Conservation (phyloP, 129 eudicot genomes). For the Chrysanthemum makinoi region DNA sequence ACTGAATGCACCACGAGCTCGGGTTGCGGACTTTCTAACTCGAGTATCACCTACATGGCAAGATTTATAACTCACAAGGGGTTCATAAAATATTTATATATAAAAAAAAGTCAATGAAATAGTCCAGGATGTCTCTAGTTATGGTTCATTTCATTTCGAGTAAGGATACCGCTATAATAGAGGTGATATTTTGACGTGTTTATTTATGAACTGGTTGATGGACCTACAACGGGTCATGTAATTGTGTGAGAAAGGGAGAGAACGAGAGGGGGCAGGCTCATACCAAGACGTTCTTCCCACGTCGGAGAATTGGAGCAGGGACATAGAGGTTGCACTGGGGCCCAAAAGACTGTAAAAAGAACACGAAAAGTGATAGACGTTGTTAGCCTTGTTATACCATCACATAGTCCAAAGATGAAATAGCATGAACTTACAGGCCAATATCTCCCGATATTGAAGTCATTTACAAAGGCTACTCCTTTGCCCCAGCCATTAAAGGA, state of each 20-base stretch:
- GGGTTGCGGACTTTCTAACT: constrained; percentile 63
- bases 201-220: background rate
- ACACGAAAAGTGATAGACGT: background rate
- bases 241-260: too few species aligned
- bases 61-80: too few species aligned
- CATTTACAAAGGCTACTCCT: constrained; percentile 86
- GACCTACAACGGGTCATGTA: background rate
- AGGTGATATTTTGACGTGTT: background rate
- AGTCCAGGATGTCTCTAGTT: background rate
- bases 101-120: background rate
- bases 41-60: constrained; percentile 52
- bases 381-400: constrained; percentile 5
- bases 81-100: background rate
- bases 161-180: background rate
- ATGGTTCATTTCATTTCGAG: background rate
- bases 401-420: constrained; percentile 12
- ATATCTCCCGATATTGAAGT: constrained; percentile 74
- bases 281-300: constrained; percentile 76
- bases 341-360: constrained; percentile 62
- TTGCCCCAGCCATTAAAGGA: constrained; percentile 91
- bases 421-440: constrained; percentile 71
- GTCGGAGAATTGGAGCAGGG: constrained; percentile 79
- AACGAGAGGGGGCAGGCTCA: background rate
- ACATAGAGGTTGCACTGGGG: constrained; percentile 94
- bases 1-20: constrained; percentile 65